Evolutionary conservation across 495 filamentous ascomycete genomes (phyloP).

Genomic region (Chaetomium tenue): DNA sequence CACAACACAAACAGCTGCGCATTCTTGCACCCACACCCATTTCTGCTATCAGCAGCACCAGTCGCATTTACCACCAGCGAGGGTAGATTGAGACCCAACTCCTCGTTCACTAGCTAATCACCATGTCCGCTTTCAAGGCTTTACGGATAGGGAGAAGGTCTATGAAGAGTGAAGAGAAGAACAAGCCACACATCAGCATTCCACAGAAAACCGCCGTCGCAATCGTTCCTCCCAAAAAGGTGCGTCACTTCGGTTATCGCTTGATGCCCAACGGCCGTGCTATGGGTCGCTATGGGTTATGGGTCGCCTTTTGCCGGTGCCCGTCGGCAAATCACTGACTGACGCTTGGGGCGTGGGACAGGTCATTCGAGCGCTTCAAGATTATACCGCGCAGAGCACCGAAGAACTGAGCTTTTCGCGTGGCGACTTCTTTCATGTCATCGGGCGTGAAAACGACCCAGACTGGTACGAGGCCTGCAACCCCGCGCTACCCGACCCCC

Average conservation of each 20-base stretch:
- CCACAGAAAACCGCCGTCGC: conserved; percentile 91
- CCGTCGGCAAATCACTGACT: conserved; percentile 30
- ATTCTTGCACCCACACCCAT: conserved; percentile 1
- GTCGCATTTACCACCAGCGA: not conserved
- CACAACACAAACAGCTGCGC: not conserved
- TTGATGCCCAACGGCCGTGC: conserved; percentile 14
- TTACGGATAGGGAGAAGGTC: conserved; percentile 63
- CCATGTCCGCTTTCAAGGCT: conserved; percentile 57
- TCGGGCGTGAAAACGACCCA: conserved; percentile 87
- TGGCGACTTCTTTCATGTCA: conserved; percentile 98
- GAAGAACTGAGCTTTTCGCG: conserved; percentile 88
- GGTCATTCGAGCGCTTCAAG: conserved; percentile 96
- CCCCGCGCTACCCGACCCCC: conserved; percentile 80
- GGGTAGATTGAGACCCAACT: not conserved
- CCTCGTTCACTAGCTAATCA: conserved; percentile 33
- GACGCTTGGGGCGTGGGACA: conserved; percentile 41
- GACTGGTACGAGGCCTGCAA: conserved; percentile 99
- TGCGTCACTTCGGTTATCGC: conserved; percentile 45
- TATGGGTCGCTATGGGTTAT: not conserved
- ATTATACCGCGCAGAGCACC: conserved; percentile 72
- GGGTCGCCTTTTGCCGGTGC: not conserved
- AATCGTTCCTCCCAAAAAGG: conserved; percentile 95
- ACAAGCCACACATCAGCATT: conserved; percentile 79
- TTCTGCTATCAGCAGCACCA: not conserved
- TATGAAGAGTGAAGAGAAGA: conserved; percentile 80